These are phyloP conservation scores for Trifolium repens DNA, from an alignment of 306 rosid species.

Conservation along the genomic window DNA sequence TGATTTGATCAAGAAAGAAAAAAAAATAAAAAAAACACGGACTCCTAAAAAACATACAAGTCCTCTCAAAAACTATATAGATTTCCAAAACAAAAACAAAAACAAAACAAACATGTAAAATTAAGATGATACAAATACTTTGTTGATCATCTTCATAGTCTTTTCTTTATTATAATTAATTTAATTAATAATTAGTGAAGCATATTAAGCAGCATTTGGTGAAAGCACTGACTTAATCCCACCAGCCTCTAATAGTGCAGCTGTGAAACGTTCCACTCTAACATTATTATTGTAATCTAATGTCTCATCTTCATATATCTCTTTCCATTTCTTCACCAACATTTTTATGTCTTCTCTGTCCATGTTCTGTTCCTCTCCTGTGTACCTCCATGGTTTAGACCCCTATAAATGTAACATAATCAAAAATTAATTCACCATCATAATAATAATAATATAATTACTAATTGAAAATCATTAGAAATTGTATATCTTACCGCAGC, in stretches of 20 bases:
- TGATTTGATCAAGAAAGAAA: not conserved
- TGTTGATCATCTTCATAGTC: not conserved
- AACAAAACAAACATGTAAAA: not conserved
- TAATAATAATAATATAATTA: not conserved
- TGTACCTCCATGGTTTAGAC: conserved; percentile 92
- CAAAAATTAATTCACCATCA: not conserved
- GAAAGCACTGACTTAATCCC: conserved; percentile 36
- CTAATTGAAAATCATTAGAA: not conserved
- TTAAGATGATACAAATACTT: not conserved
- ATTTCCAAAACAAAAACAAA: not conserved
- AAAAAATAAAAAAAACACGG: not conserved
- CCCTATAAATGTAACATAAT: conserved; percentile 47
- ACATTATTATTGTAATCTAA: conserved; percentile 48
- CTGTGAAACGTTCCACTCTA: conserved; percentile 18
- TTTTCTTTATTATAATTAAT: not conserved
- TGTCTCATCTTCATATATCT: conserved; percentile 70
- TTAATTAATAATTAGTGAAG: not conserved
- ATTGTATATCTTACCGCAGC: conserved; percentile 59
- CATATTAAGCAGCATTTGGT: conserved; percentile 62
- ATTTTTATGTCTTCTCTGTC: conserved; percentile 76
- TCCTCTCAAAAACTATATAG: not conserved
- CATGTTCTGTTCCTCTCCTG: conserved; percentile 80
- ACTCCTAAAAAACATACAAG: not conserved
- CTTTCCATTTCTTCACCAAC: conserved; percentile 82
- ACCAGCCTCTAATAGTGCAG: conserved; percentile 40